Base-by-base conservation (phyloP, 192 early-diverging fungal genomes). In the Lobosporangium transversale region DNA sequence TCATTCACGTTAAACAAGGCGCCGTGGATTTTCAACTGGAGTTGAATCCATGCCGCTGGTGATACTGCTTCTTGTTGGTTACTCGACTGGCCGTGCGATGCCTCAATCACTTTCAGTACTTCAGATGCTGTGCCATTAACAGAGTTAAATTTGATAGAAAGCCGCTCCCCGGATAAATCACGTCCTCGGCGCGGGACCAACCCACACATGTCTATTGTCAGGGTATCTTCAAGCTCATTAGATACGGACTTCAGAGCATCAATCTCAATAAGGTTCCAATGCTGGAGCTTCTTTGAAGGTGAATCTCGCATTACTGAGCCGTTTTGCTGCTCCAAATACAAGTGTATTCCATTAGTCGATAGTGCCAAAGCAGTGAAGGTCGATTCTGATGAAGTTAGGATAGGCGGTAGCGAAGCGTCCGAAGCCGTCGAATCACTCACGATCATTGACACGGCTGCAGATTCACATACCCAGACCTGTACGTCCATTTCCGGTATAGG, bases 381-480 rank as follows among this genome's bases (percentile, higher is more conserved):
- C 3, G 70, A 20, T 1, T 42, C 29, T 3, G 48, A 32, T 3
- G 35, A 29, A 1, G 30, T 30, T 0, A 24, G 45, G 9, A 40
- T 8, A 29, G 40, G 40, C 7, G 36, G n/a, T 17, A 35, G 17
- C 15, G 53, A 29, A 11, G 43, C 21, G 3, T 36, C 14, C 29
- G 51, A 53, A 18, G 29, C 20, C 11, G 10, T 30, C 15, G 56
- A 37, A 0, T 33, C 53, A 29, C 44, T 59, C 20, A 26, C 27
- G 2, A 44, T 31, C 2, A 23, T 40, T 32, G 51, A 53, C 14
- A 74, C 24, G 0, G 48, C 52, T 21, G 55, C 53, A n/a, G 53
- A 59, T 1, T 74, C 55, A 33, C 70, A 74, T 1, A 32, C 61
- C 70, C 70, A 74, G 4, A 62, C 37, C 27, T 52, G 69, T 15